Percentiles rank a stretch among this genome's conserved stretches.
These are phyloP conservation scores for Bisporella sp. DNA, from an alignment of 2,329 filamentous ascomycete species.

Conservation along the genomic window DNA sequence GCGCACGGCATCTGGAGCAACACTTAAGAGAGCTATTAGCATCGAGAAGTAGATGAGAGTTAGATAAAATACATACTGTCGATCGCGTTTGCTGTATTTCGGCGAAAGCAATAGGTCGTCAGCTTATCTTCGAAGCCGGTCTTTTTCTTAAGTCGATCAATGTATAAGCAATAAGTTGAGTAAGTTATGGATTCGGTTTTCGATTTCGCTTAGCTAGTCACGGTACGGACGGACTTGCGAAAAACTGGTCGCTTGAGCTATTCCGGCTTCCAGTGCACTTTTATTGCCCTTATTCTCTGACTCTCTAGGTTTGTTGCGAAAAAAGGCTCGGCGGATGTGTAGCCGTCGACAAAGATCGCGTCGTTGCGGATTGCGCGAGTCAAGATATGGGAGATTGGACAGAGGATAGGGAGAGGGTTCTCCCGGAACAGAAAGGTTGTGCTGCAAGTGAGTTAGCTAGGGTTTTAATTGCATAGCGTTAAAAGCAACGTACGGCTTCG, in stretches of 20 bases:
- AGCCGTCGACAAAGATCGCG: conserved; percentile 10
- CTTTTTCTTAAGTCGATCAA: not conserved
- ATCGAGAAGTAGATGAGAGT: conserved; percentile 3
- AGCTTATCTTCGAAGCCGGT: not conserved
- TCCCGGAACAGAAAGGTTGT: conserved; percentile 16
- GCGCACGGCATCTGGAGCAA: not conserved
- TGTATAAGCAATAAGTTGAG: not conserved
- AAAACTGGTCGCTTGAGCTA: conserved; percentile 15
- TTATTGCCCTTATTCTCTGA: conserved; percentile 2
- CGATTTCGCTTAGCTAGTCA: not conserved
- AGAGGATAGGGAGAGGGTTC: conserved; percentile 15
- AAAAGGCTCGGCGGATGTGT: conserved; percentile 9
- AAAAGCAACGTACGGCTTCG: conserved; percentile 11
- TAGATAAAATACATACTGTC: conserved; percentile 12
- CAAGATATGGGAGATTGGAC: conserved; percentile 13
- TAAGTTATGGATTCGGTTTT: not conserved
- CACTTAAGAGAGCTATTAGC: not conserved
- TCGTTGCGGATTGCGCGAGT: conserved; percentile 10
- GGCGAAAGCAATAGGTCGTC: not conserved
- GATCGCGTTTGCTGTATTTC: conserved; percentile 10
- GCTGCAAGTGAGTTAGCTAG: conserved; percentile 7
- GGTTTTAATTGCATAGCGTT: not conserved
- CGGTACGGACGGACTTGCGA: not conserved
- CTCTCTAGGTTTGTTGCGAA: conserved; percentile 10
- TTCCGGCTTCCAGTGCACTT: conserved; percentile 11